A percentile compares a stretch with the other conserved stretches of the same genome.
phyloP scores from a whole-genome alignment of 1,284 basidiomycete genomes.

The Pseudomicrostroma phylloplanum region DNA sequence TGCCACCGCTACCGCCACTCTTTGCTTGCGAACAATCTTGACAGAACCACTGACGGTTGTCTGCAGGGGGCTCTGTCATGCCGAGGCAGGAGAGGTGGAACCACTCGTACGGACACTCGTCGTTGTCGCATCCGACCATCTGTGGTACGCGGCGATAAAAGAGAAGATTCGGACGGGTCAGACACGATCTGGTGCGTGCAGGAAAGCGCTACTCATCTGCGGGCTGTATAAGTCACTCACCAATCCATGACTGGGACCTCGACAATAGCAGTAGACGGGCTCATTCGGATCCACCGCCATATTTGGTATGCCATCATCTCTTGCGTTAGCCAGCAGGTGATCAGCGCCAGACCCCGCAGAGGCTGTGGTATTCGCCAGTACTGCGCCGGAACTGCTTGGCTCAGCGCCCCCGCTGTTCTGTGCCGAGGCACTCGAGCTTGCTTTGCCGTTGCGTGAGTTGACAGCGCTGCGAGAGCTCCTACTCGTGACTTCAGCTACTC shows the following conservation, averaged over 20 bases:
- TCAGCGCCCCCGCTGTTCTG: not conserved
- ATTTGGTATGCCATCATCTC: slow-evolving; percentile 12
- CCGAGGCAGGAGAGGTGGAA: slow-evolving; percentile 48
- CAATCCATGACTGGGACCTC: slow-evolving; percentile 53
- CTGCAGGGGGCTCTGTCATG: slow-evolving; percentile 20
- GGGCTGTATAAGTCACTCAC: no score
- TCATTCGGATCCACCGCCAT: slow-evolving; percentile 53
- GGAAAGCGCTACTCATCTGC: slow-evolving; percentile 38
- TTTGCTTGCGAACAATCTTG: not conserved
- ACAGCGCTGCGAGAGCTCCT: not conserved
- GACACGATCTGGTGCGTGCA: not conserved
- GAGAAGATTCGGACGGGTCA: not conserved
- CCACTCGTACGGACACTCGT: slow-evolving; percentile 55
- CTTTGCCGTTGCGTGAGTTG: no score
- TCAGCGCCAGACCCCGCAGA: not conserved
- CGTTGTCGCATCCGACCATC: slow-evolving; percentile 52
- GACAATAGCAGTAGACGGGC: slow-evolving; percentile 56
- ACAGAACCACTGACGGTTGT: slow-evolving; percentile 43
- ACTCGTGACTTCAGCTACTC: not conserved
- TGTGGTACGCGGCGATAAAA: slow-evolving; percentile 12
- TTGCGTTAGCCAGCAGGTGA: not conserved
- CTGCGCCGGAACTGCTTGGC: not conserved
- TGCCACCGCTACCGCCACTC: no score
- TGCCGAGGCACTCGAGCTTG: no score
- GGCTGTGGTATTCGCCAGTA: not conserved